Conservation (phyloP, 1,284 basidiomycete genomes). For the Psilocybe mexicana region DNA sequence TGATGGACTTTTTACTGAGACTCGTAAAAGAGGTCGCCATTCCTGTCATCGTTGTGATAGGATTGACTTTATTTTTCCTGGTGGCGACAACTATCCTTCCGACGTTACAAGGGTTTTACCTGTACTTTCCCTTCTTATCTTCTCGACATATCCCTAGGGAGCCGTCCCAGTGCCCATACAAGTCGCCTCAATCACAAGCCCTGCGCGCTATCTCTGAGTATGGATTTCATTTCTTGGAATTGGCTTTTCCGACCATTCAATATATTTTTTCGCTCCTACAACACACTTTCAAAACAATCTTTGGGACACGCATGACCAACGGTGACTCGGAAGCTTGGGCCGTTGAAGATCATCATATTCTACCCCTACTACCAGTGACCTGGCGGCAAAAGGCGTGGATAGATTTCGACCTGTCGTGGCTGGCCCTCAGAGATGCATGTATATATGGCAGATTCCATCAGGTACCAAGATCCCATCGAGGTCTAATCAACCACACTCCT, state of each 20-base stretch:
- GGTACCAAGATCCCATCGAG: not conserved
- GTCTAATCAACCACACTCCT: not conserved
- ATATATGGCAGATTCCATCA: not conserved
- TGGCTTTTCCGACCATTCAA: not conserved
- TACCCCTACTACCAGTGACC: not conserved
- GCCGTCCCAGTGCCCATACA: conserved; percentile 18
- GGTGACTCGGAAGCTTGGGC: not conserved
- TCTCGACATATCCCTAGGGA: not conserved
- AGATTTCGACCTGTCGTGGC: not conserved
- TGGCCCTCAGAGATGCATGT: not conserved
- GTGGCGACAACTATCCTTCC: conserved; percentile 19
- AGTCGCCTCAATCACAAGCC: conserved; percentile 20
- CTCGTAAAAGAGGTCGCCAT: conserved; percentile 10
- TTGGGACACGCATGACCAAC: not conserved
- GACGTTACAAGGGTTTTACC: conserved; percentile 9
- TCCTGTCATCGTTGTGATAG: conserved; percentile 11
- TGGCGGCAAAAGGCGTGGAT: not conserved
- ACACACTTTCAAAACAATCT: not conserved
- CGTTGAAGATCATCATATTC: not conserved
- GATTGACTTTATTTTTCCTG: conserved; percentile 14
- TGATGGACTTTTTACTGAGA: conserved; percentile 19
- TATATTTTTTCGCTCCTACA: not conserved
- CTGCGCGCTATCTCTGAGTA: not conserved
- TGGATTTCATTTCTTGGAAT: not conserved
- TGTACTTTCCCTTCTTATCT: not conserved